Evolutionary conservation across 345 rosid genomes (phyloP).

Genomic region (Rhodomyrtus tomentosa): DNA sequence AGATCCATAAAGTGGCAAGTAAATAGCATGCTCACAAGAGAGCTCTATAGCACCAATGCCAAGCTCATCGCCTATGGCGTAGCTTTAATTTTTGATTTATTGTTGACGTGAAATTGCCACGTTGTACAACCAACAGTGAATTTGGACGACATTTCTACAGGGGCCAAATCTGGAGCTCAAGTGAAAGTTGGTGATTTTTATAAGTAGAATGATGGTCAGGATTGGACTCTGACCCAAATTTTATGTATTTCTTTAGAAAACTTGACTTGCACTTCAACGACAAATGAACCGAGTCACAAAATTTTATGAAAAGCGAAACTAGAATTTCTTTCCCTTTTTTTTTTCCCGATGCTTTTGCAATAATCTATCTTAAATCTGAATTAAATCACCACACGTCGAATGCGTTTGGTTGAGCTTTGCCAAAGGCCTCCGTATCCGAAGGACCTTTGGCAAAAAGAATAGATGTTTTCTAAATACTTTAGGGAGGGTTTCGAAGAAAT

Average conservation of each 20-base stretch:
- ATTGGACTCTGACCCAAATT: too few relatives aligned
- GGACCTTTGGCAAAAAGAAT: neutral
- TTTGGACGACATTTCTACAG: neutral
- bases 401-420: neutral
- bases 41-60: neutral
- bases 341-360: neutral
- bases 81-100: neutral
- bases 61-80: neutral
- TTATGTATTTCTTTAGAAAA: too few relatives aligned
- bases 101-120: neutral
- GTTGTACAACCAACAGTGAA: rapidly evolving
- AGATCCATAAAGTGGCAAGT: neutral
- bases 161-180: neutral
- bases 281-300: too few relatives aligned
- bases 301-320: rapidly evolving
- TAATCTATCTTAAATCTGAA: neutral
- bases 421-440: neutral
- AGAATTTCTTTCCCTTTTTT: neutral
- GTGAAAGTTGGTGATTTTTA: too few relatives aligned
- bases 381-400: neutral
- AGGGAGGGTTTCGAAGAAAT: neutral
- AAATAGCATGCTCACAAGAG: neutral
- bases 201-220: too few relatives aligned
- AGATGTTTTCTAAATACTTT: neutral
- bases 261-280: too few relatives aligned